These are phyloP conservation scores for Epichloe gansuensis DNA, from an alignment of 2,329 filamentous ascomycete genomes.

Conservation along the genomic window DNA sequence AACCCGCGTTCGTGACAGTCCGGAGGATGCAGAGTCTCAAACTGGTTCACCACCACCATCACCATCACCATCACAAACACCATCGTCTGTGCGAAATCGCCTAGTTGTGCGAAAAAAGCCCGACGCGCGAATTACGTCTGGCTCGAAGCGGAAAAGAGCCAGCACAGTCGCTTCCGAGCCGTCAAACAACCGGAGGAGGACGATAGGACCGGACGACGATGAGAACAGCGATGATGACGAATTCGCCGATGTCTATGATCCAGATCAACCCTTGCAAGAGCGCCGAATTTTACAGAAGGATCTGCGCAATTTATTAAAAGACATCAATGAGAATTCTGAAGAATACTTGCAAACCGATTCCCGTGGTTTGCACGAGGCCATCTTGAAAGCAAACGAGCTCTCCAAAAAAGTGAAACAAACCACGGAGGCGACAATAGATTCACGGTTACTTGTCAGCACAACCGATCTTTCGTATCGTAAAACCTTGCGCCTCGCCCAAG, in stretches of 20 bases:
- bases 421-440: conserved; percentile 79
- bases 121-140: conserved; percentile 11
- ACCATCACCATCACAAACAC: conserved; percentile 7
- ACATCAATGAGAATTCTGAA: conserved; percentile 53
- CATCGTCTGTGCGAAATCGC: conserved; percentile 11
- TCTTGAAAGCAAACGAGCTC: conserved; percentile 52
- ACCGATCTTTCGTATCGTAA: conserved; percentile 73
- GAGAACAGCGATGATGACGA: conserved; percentile 8
- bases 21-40: conserved; percentile 8
- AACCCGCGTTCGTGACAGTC: conserved; percentile 10
- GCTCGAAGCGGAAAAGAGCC: conserved; percentile 21
- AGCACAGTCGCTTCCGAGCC: conserved; percentile 12
- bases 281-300: conserved; percentile 57
- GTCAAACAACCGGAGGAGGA: conserved; percentile 12
- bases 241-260: conserved; percentile 52
- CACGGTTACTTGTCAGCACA: conserved; percentile 67
- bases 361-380: conserved; percentile 48
- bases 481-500: conserved; percentile 59
- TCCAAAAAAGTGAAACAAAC: conserved; percentile 70
- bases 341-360: conserved; percentile 57
- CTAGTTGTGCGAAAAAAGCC: conserved; percentile 16
- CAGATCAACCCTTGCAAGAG: conserved; percentile 65
- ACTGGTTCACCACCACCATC: conserved; percentile 12
- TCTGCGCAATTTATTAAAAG: conserved; percentile 53
- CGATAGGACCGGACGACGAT: conserved; percentile 8